Base-by-base conservation (phyloP, 805 yeast genomes). In the Candida ficus region DNA sequence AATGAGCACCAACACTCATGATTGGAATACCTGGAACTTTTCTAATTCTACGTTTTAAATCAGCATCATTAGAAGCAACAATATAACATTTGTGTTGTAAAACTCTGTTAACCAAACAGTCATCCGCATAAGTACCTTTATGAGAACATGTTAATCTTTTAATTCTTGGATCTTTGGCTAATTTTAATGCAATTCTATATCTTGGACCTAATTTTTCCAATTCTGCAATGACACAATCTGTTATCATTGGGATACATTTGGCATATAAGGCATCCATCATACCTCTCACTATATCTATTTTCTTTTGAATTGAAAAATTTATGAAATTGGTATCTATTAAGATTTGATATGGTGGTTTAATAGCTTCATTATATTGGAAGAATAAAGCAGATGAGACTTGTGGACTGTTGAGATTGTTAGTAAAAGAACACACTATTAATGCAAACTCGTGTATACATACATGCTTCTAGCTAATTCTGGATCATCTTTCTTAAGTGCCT, bases 171-270 rank as follows among this genome's bases (percentile, higher is more conserved):
- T 93, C 99, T 51, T 86, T 83, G 18, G 99, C 99, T 56, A 93
- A 68, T 43, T 83, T 80, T 50, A 93, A 71, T 0, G 99, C 99
- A 48, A 93, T 93, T 58, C 98, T 75, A 63, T 85, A 93, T 60
- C 83, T 87, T 22, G 95, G 96, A 0, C 99, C 99, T 43, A 93
- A 70, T 60, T 93, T 93, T 56, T 93, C 99, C 62, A 93, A 71
- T 69, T 93, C 99, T 0, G 99, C 99, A 83, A 93, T 78, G 18
- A 93, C 99, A 68, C 99, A 93, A 63, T 93, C 99, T 3, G 99
- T 93, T 33, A 93, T 82, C 37, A 90, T 76, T 11, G 98, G 98
- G 35, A 91, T 87, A 69, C 97, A 89, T 59, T 93, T 88, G 33
- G 99, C 99, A 58, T 83, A 83, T 29, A 91, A 67, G 43, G 95